Evolutionary conservation across 768 basidiomycete genomes (phyloP), one percentile per base, ranked within the genome.

Genomic region (Boletellus ananas): DNA sequence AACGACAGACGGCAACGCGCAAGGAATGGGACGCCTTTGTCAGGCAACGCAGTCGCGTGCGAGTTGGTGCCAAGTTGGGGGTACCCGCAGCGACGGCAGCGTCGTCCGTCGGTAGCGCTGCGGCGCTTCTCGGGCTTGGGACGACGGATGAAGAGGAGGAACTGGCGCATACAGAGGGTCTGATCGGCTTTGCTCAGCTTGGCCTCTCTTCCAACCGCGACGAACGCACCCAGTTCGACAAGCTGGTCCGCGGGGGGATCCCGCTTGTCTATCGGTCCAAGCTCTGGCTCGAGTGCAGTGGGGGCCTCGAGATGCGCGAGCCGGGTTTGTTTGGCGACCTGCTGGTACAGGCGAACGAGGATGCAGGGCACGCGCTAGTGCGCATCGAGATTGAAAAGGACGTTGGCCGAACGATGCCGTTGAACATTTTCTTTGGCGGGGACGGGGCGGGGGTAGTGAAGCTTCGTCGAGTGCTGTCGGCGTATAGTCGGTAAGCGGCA

Each of bases 371-470:
- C 23, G 79, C 71, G 35, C 66, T 76, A 27, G 84, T 85, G 13
- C 68, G 72, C 45, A 74, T 70, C 36, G 96, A 99, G 70, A 98
- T 99, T 51, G 96, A 97, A 73, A 97, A 98, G 71, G 95, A 98
- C 61, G 87, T 93, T 0, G 85, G 87, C 54, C 70, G 87, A 76
- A 90, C 94, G 59, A 87, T 95, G 87, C 94, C 94, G 1, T 70
- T 92, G 38, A 96, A 96, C 61, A 80, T 98, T 27, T 98, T 96
- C 74, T 99, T 97, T 71, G 96, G 93, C 0, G 93, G 95, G 0
- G 94, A 96, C 67, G 96, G 96, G 0, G 90, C 84, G 0, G 96
- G 96, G 3, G 94, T 97, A 12, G 80, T 84, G 44, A 99, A 99
- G 70, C 70, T 99, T 48, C 76, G 94, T 45, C 78, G 94, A 56